Evolutionary conservation across 2,329 filamentous ascomycete species (phyloP), one percentile per base, ranked within the genome.

Genomic region (Neoarthrinium moseri): DNA sequence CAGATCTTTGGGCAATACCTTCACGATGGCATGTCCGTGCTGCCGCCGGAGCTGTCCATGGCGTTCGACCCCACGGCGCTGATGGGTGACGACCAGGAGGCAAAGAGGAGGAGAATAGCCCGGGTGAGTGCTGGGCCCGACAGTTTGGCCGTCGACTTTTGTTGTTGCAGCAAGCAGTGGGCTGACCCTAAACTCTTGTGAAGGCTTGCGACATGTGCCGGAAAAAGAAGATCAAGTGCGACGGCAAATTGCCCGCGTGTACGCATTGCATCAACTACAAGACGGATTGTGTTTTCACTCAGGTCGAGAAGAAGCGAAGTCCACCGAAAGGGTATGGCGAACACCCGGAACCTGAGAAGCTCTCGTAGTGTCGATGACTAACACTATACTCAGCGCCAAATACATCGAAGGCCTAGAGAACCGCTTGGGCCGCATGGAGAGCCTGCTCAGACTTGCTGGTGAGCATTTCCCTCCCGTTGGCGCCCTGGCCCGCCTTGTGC

Each of bases 341-440:
- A 17, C 7, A 15, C 17, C 10, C 8, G 32, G 7, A 35, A 11
- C 7, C 32, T 35, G 32, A 35, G 7, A 11, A n/a, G n/a, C n/a
- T n/a, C n/a, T n/a, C n/a, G n/a, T n/a, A n/a, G n/a, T n/a, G n/a
- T n/a, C n/a, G 15, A 6, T 29, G 13, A 29, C 37, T 29, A n/a
- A 22, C 20, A 6, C 5, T 36, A 11, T 13, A 17, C 35, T 2
- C 51, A 95, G 90, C 48, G 94, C 94, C 45, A 97, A 97, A 69
- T 99, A 99, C 64, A 96, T 97, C 56, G 92, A 97, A 67, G 91
- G 91, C 11, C 77, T 99, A 38, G 92, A 99, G 70, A 97, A 97
- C 64, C 83, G 94, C 15, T 73, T 97, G 26, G 89, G 86, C n/a
- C 85, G 94, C 54, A 96, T 99, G 91, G 92, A 99, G 71, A 91